Evolutionary conservation across 441 rosid genomes (phyloP).

Genomic region (Theobroma grandiflorum): DNA sequence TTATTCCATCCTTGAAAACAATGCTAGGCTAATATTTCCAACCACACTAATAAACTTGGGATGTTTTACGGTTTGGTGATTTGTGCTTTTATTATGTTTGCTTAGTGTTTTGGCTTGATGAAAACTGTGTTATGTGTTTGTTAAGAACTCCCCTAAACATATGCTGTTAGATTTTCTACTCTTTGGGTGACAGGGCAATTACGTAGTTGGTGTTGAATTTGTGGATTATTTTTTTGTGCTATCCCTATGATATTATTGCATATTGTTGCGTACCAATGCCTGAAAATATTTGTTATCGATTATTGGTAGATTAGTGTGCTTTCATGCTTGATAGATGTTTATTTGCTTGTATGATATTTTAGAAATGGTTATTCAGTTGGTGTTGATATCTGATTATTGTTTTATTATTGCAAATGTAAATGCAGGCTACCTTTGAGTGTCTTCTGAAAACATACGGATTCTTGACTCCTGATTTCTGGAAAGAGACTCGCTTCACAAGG

Average conservation of each 20-base stretch:
- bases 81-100: not conserved
- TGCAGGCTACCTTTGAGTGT: constrained; percentile 69
- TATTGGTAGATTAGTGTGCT: not conserved
- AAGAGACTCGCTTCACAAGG: constrained; percentile 56
- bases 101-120: not conserved
- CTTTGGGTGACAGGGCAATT: not conserved
- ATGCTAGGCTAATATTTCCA: not conserved
- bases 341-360: not conserved
- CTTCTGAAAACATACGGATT: constrained; percentile 69
- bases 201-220: not conserved
- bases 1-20: not conserved
- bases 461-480: constrained; percentile 79
- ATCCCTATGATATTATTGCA: not conserved
- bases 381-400: not conserved
- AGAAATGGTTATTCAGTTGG: not conserved
- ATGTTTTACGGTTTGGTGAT: not conserved
- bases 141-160: not conserved
- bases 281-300: not conserved
- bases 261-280: not conserved
- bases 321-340: not conserved
- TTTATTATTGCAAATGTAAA: not conserved
- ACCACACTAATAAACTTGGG: not conserved
- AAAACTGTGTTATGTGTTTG: not conserved
- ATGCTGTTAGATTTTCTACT: not conserved
- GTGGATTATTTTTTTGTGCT: not conserved